phyloP scores from a whole-genome alignment of 2,329 filamentous ascomycete genomes.

The Arthrocladium fulminans region DNA sequence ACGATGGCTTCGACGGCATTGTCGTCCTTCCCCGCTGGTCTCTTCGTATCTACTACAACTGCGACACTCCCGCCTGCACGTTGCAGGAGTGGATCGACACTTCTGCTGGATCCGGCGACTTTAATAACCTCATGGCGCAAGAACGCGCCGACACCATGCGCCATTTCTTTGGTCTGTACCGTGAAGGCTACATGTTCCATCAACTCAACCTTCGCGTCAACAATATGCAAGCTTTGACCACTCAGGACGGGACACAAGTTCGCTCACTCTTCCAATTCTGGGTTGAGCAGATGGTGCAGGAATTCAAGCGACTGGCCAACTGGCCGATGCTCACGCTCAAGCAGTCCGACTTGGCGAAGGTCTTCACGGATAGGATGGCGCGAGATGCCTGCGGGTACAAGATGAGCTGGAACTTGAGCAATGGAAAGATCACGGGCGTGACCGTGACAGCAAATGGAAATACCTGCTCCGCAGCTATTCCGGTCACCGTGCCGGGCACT shows the following conservation, averaged over 20 bases:
- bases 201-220: slow-evolving; percentile 51
- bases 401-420: slow-evolving; percentile 38
- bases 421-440: slow-evolving; percentile 41
- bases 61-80: slow-evolving; percentile 49
- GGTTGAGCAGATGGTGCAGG: slow-evolving; percentile 46
- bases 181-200: slow-evolving; percentile 55
- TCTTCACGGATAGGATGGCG: slow-evolving; percentile 46
- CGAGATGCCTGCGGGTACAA: slow-evolving; percentile 47
- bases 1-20: slow-evolving; percentile 49
- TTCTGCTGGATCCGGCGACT: slow-evolving; percentile 46
- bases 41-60: slow-evolving; percentile 57
- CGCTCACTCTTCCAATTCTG: slow-evolving; percentile 50
- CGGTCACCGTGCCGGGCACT: slow-evolving; percentile 45
- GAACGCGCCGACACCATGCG: slow-evolving; percentile 48
- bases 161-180: slow-evolving; percentile 48
- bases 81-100: slow-evolving; percentile 53
- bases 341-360: slow-evolving; percentile 44
- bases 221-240: slow-evolving; percentile 39
- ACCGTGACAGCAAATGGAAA: slow-evolving; percentile 44
- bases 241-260: slow-evolving; percentile 40
- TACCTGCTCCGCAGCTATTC: slow-evolving; percentile 44
- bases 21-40: slow-evolving; percentile 53
- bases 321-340: slow-evolving; percentile 50
- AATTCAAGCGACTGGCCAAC: slow-evolving; percentile 44
- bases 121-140: slow-evolving; percentile 42